Conservation (phyloP, 2,329 filamentous ascomycete species). For the Cytospora paraplurivora region DNA sequence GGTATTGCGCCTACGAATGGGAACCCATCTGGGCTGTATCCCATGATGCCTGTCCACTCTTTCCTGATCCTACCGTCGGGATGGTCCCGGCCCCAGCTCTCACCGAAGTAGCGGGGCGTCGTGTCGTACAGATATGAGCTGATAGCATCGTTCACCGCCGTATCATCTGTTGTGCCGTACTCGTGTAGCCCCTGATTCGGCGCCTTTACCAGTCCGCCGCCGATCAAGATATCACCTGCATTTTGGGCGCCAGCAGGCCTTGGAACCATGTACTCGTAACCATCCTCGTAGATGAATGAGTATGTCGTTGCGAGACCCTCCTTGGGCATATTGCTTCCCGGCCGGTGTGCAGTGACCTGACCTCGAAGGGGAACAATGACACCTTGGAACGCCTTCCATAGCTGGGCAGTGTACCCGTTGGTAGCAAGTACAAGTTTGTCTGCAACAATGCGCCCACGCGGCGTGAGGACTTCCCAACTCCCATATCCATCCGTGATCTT, state of each 20-base stretch:
- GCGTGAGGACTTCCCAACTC: constrained; percentile 46
- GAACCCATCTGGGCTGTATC: constrained; percentile 54
- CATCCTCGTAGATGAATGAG: constrained; percentile 60
- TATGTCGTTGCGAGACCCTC: constrained; percentile 54
- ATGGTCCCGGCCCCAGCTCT: constrained; percentile 50
- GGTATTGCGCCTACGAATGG: constrained; percentile 55
- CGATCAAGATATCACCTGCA: constrained; percentile 60
- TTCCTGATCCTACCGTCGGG: constrained; percentile 44
- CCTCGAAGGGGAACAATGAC: constrained; percentile 53
- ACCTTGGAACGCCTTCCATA: constrained; percentile 48
- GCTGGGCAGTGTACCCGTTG: constrained; percentile 53
- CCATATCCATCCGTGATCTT: constrained; percentile 29
- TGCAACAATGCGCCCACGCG: constrained; percentile 45
- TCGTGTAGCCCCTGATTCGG: constrained; percentile 47
- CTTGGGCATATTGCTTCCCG: constrained; percentile 40
- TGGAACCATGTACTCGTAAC: constrained; percentile 70
- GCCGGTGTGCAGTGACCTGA: constrained; percentile 49
- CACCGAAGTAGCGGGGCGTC: constrained; percentile 54
- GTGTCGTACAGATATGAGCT: constrained; percentile 49
- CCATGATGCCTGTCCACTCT: constrained; percentile 61
- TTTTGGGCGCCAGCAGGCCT: constrained; percentile 48
- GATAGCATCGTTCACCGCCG: constrained; percentile 50
- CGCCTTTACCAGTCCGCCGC: constrained; percentile 55
- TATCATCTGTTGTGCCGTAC: constrained; percentile 61
- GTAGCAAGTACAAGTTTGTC: constrained; percentile 53